Evolutionary conservation across 179 eudicot species (phyloP).

Genomic region (Heliamphora pulchella): DNA sequence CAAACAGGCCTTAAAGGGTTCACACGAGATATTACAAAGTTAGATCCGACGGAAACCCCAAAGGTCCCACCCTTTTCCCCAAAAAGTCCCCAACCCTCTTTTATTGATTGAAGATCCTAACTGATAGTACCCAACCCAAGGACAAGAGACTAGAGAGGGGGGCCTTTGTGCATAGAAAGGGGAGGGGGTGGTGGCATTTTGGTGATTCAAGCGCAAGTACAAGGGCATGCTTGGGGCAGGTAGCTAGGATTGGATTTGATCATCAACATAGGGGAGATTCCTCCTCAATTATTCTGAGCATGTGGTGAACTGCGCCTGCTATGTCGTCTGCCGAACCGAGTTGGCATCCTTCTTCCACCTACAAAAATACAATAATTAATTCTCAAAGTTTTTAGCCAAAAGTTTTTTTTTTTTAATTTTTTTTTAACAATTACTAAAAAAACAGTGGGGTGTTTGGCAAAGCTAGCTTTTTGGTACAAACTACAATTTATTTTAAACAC

Average conservation of each 20-base stretch:
- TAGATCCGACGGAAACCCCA: not conserved
- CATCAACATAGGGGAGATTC: conserved; percentile 28
- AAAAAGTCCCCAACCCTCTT: not conserved
- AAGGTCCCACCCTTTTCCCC: too few species aligned
- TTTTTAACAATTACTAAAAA: too few species aligned
- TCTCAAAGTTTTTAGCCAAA: conserved; percentile 13
- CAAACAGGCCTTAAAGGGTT: too few species aligned
- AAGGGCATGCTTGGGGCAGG: conserved; percentile 14
- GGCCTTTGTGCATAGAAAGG: not conserved
- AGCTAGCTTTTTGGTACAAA: too few species aligned
- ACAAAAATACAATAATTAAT: conserved; percentile 18
- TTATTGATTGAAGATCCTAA: not conserved
- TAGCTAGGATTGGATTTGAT: not conserved
- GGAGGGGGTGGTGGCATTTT: not conserved
- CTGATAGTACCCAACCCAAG: not conserved
- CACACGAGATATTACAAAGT: not conserved
- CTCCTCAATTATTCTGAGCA: conserved; percentile 73
- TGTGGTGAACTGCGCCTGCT: conserved; percentile 75
- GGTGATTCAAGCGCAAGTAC: conserved; percentile 1
- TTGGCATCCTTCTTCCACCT: conserved; percentile 94
- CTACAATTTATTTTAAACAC: too few species aligned
- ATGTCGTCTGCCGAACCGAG: conserved; percentile 74
- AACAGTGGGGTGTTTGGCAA: too few species aligned
- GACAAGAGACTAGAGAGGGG: not conserved
- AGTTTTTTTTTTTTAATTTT: too few species aligned